Base-by-base conservation (phyloP, 768 basidiomycete genomes). In the Candolleomyces aberdarensis region DNA sequence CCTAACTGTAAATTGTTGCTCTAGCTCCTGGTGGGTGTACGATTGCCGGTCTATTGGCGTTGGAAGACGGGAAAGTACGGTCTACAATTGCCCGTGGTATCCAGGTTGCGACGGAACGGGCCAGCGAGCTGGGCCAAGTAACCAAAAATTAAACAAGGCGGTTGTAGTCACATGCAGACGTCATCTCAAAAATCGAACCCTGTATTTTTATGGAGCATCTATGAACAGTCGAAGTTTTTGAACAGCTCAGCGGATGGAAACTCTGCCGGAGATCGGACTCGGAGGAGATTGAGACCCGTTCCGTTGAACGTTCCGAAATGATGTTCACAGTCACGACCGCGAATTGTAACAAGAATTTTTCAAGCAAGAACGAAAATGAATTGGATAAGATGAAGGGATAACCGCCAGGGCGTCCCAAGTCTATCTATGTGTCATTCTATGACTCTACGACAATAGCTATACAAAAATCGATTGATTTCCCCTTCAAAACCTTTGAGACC, bases 11-110 rank as follows among this genome's bases (percentile, higher is more conserved):
- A 22, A 44, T 29, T 48, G 22, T 8, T 15, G 31, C 22, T 22
- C 22, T 49, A 98, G 96, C 97, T 43, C 97, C 97, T 0, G 97
- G 96, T 59, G 97, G 97, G 50, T 97, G 95, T 68, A 99, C 97
- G 0, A 98, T 99, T 65, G 97, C 97, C 3, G 97, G 97, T n/a
- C 76, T 99, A 29, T 78, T 99, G 19, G 89, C 93, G 0, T 82
- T 99, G 71, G 97, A 99, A 73, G 97, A 99, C 65, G 96, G 96
- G 0, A 80, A 85, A 66, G 89, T 99, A 15, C 83, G 97, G 20
- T 95, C 93, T 0, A 98, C 96, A 0, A 95, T 99, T 69, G 96
- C 97, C 17, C 82, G 97, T 54, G 89, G 91, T 6, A 97, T 99
- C 57, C 96, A 99, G 72, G 82, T 92, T 10, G 97, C 97, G 1